Conservation (phyloP, 179 eudicot genomes). For the Beta lomatogona region DNA sequence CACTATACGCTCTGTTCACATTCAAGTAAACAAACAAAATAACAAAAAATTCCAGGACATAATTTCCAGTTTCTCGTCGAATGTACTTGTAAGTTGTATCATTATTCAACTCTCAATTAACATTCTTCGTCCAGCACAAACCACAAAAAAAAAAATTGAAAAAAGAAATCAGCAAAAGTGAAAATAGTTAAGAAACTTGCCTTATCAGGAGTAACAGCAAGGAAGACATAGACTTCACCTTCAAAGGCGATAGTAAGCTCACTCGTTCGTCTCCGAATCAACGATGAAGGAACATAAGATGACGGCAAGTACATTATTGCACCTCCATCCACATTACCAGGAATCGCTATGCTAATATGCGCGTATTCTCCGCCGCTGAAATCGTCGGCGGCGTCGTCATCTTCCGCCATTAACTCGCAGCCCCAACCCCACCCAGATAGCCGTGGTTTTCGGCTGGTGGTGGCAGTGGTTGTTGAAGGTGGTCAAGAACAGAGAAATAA, state of each 20-base stretch:
- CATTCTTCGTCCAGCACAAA: neutral
- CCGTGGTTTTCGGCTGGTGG: no score
- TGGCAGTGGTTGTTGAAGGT: no score
- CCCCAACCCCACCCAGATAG: no score
- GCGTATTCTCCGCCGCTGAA: slow-evolving; percentile 21
- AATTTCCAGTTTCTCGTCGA: no score
- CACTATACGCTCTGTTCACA: no score
- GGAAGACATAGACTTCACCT: slow-evolving; percentile 46
- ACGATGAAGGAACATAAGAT: neutral
- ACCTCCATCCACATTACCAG: neutral
- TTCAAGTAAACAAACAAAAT: no score
- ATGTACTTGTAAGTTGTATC: no score
- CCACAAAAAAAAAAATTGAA: neutral
- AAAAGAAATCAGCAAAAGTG: neutral
- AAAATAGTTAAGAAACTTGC: slow-evolving; percentile 15
- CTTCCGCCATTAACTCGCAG: no score
- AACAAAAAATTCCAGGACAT: no score
- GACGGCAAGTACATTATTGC: neutral
- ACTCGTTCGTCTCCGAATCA: slow-evolving; percentile 27
- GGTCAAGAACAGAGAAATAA: no score
- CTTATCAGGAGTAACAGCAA: slow-evolving; percentile 49
- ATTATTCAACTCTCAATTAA: no score
- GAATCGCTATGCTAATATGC: slow-evolving; percentile 24
- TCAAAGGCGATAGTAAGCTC: slow-evolving; percentile 47
- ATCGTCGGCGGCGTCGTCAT: slow-evolving; percentile 21